These are phyloP conservation scores for Fusarium domesticum DNA, from an alignment of 2,329 filamentous ascomycete genomes.

Conservation along the genomic window DNA sequence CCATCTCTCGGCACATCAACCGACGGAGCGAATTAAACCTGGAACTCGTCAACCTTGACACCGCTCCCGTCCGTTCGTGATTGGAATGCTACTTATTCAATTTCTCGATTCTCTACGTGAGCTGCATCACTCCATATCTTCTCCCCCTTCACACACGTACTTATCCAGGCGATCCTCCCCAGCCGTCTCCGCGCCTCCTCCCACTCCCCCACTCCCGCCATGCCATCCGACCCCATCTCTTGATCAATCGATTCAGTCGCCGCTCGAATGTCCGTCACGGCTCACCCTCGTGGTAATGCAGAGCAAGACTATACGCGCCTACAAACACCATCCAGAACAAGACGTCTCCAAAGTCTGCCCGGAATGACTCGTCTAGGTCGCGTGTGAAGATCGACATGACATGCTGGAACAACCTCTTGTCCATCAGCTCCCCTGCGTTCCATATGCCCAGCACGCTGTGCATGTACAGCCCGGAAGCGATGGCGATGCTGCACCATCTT, in stretches of 20 bases:
- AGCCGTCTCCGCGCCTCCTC: background rate
- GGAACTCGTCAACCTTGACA: no score
- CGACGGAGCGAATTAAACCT: no score
- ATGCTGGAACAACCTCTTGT: constrained; percentile 3
- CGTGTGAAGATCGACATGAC: constrained; percentile 7
- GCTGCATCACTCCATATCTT: background rate
- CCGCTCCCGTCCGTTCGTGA: no score
- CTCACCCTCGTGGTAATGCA: background rate
- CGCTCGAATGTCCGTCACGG: background rate
- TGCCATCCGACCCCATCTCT: background rate
- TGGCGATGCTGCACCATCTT: constrained; percentile 15
- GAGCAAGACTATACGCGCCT: constrained; percentile 7
- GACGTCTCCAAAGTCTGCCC: background rate
- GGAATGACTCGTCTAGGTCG: constrained; percentile 3
- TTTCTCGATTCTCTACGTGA: background rate
- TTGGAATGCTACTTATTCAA: background rate
- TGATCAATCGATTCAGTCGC: background rate
- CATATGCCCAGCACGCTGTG: constrained; percentile 18
- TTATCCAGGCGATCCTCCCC: background rate
- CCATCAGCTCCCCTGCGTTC: constrained; percentile 5
- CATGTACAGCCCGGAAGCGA: constrained; percentile 15
- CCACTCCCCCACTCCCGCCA: background rate
- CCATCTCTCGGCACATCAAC: no score
- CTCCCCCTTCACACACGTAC: background rate
- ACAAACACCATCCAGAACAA: constrained; percentile 23